Evolutionary conservation across 2,329 filamentous ascomycete species (phyloP), one percentile per base, ranked within the genome.

Genomic region (Bipolaris oryzae): DNA sequence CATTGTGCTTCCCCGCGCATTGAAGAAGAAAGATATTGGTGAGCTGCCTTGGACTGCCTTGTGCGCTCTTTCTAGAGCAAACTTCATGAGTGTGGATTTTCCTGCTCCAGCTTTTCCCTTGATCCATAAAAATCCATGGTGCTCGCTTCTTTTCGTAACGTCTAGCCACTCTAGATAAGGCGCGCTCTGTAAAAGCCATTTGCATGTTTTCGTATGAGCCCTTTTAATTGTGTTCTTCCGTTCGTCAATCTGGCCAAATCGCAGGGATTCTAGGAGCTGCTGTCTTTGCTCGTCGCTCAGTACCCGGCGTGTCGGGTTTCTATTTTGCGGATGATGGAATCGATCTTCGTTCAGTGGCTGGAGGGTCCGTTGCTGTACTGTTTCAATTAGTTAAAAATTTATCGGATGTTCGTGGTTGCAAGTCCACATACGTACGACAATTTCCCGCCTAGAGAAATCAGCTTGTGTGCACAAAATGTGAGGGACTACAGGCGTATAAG

Each of bases 41-140:
- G 44, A 38, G 23, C 13, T 15, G 7, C 51, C 35, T 2, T 58
- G 60, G 42, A 61, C 57, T n/a, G 13, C 57, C 7, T 51, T 62
- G 33, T 34, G 39, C 2, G 58, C 48, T 33, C 60, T 55, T 1
- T 28, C 20, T 1, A 57, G 11, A 62, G 54, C 57, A 31, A 74
- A 70, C 52, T 79, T 78, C 71, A 79, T 78, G 23, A 78, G 52
- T 2, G 74, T 78, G 13, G 78, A 84, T 51, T 84, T 84, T 15
- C 68, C 68, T 18, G 66, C 50, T 18, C 68, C 64, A 11, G 65
- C 41, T n/a, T 70, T 69, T 15, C 81, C 81, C 42, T 76, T 76
- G 28, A 83, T 79, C 80, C 79, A 83, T 0, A 83, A 58, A 33
- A 83, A 75, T 5, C 79, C 78, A 25, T 71, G 55, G 34, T 79